Conservation (phyloP, 805 yeast genomes). For the Suhomyces xylopsoci region DNA sequence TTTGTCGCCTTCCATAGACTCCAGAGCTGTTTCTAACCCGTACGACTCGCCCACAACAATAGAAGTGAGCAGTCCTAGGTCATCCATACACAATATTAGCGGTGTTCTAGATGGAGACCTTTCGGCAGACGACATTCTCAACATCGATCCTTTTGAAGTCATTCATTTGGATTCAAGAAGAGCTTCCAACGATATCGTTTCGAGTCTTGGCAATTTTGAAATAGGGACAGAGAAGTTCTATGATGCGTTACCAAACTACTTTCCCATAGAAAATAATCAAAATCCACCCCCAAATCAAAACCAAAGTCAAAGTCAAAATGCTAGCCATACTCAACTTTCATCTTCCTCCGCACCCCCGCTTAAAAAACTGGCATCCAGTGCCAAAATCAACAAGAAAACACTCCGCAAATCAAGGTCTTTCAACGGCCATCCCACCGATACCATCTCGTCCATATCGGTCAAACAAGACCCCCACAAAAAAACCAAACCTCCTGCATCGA, state of each 20-base stretch:
- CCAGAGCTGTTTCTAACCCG: background rate
- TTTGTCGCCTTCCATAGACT: background rate
- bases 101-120: background rate
- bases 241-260: background rate
- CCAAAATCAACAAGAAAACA: conserved; percentile 11
- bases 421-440: conserved; percentile 1
- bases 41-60: conserved; percentile 13
- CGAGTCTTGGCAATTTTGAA: conserved; percentile 3
- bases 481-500: conserved; percentile 4
- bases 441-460: background rate
- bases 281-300: background rate
- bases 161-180: background rate
- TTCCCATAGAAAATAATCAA: background rate
- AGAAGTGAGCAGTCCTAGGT: conserved; percentile 9
- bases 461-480: conserved; percentile 1
- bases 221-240: conserved; percentile 3
- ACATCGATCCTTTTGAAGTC: conserved; percentile 10
- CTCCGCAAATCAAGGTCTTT: conserved; percentile 12
- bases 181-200: background rate
- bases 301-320: background rate
- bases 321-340: background rate
- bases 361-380: conserved; percentile 8
- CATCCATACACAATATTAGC: background rate
- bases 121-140: conserved; percentile 11
- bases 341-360: background rate